Base-by-base conservation (phyloP, 139 green algal genomes). In the Nannochloris sp. region DNA sequence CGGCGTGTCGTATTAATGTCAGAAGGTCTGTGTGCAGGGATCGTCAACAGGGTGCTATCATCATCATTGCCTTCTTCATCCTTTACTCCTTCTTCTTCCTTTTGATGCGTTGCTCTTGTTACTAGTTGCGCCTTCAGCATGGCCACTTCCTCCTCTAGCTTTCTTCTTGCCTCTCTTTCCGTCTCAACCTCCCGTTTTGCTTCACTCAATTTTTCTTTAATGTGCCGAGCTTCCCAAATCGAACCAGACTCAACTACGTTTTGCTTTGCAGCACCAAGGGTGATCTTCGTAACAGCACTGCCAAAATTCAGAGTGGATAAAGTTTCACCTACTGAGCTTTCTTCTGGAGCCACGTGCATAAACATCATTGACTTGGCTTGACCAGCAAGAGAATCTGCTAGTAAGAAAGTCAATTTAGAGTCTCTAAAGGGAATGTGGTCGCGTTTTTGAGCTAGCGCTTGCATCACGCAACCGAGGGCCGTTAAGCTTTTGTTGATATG, bases 281-380 rank as follows among this genome's bases (percentile, higher is more conserved):
- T 94, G 42, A 98, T 90, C 57, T 90, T 78, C 2, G 75, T 83
- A 25, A 96, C 92, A 0, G 85, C 70, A 14, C 62, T 77, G 14
- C 88, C 93, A 68, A 98, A 98, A 30, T 85, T 81, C 31, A 98
- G 81, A 19, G 91, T 96, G 70, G 72, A 89, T 15, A 90, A 46
- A 19, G 77, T 86, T 68, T 96, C 89, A 34, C 73, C 64, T 35
- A 68, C 64, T 23, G 78, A 89, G 13, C 39, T 79, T n/a, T 71
- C 76, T 79, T 96, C 89, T 1, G 90, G 90, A 33, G 83, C 76
- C 15, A 95, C 71, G 69, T 97, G 90, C 70, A 96, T 85, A 73
- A 97, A 94, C 90, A 96, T 97, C 84, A 93, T 91, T 12, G 87
- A 80, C 76, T 94, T 90, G 65, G 85, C 87, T 38, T 90, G 68